Evolutionary conservation across 805 yeast species (phyloP), one percentile per base, ranked within the genome.

Genomic region (Wickerhamiella cacticola): DNA sequence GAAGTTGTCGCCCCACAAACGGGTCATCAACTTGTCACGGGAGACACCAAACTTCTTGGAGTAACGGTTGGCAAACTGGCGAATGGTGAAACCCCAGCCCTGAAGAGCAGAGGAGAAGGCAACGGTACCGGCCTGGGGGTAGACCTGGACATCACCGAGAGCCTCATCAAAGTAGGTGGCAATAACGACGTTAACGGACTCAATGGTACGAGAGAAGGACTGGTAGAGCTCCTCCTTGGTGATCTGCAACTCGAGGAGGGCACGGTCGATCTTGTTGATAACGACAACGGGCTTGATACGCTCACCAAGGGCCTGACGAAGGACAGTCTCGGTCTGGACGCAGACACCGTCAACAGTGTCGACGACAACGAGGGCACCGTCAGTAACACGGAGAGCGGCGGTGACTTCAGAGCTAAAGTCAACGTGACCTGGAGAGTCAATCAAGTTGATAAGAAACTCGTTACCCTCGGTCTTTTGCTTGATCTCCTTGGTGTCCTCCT

Each of bases 381-480:
- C 98, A 62, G 97, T 92, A 66, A 89, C 97, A 78, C 98, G 88
- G 68, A 89, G 82, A 73, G 98, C 98, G 64, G 97, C 97, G 68
- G 97, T 92, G 67, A 89, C 98, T 76, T 89, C 98, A 62, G 97
- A 92, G 57, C 96, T 87, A 88, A 89, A 89, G 77, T 89, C 98
- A 80, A 89, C 97, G 96, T 89, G 98, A 84, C 98, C 98, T 75
- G 98, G 98, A 63, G 98, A 92, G 74, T 89, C 98, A 65, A 89
- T 89, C 80, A 89, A 80, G 86, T 89, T 89, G 63, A 89, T 80
- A 76, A 89, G 82, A 81, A 89, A 89, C 70, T 81, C 80, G 81
- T 76, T 83, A 73, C 97, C 97, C 18, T 69, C 82, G 58, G 92
- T 80, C 74, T 82, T 68, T 77, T 92, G 97, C 72, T 80, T 76